Conservation (phyloP, 2,329 filamentous ascomycete species). For the Westerdykella ornata region DNA sequence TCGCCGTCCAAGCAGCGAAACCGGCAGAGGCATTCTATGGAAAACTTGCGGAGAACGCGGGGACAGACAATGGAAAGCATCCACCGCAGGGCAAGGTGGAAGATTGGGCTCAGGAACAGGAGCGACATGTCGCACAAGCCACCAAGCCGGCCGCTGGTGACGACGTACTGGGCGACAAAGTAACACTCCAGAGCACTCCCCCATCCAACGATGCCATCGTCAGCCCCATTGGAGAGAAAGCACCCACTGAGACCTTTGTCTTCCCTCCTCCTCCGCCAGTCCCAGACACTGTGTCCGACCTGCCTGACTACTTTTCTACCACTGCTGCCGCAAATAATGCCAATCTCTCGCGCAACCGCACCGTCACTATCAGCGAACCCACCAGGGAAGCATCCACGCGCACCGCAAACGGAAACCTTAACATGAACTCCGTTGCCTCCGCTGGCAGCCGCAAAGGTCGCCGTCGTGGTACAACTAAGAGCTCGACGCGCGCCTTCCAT, state of each 20-base stretch:
- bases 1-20: slow-evolving; percentile 19
- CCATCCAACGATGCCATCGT: slow-evolving; percentile 26
- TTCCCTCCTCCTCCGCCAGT: slow-evolving; percentile 32
- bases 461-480: slow-evolving; percentile 63
- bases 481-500: slow-evolving; percentile 57
- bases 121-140: slow-evolving; percentile 18
- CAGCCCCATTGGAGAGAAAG: slow-evolving; percentile 20
- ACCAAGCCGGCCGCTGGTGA: slow-evolving; percentile 9
- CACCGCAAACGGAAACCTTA: too few relatives aligned
- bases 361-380: slow-evolving; percentile 34
- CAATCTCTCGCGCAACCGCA: slow-evolving; percentile 21
- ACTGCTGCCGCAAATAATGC: slow-evolving; percentile 10
- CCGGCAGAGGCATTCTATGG: slow-evolving; percentile 23
- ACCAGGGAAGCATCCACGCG: slow-evolving; percentile 1
- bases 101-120: slow-evolving; percentile 37
- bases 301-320: slow-evolving; percentile 3
- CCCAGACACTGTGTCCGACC: slow-evolving; percentile 13
- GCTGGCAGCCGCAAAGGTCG: slow-evolving; percentile 53
- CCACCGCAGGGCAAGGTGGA: slow-evolving; percentile 28
- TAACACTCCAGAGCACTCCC: slow-evolving; percentile 10
- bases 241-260: slow-evolving; percentile 20
- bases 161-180: slow-evolving; percentile 27
- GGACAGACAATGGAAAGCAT: slow-evolving; percentile 13
- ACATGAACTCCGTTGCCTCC: slow-evolving; percentile 9
- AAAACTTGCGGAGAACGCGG: slow-evolving; percentile 27